Evolutionary conservation across 306 rosid genomes (phyloP).

Genomic region (Lathyrus aphaca): DNA sequence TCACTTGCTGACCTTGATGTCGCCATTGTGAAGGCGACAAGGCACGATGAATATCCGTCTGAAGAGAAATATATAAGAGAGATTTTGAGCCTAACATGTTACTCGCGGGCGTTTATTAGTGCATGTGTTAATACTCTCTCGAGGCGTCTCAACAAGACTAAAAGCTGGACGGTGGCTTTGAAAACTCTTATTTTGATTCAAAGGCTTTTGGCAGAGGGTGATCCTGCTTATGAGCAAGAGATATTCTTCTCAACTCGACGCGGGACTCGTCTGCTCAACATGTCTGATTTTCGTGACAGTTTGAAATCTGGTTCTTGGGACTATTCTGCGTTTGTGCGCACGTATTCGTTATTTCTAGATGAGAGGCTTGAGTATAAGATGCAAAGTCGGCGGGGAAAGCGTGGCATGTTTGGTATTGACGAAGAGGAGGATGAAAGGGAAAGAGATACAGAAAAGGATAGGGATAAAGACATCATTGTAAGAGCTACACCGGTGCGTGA

Average conservation of each 20-base stretch:
- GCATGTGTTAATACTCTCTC: conserved; percentile 75
- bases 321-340: conserved; percentile 78
- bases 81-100: conserved; percentile 86
- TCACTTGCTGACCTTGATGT: conserved; percentile 88
- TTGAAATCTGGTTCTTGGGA: conserved; percentile 67
- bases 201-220: conserved; percentile 75
- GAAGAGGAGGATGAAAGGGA: conserved; percentile 55
- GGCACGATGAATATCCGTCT: conserved; percentile 81
- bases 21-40: conserved; percentile 89
- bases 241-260: conserved; percentile 88
- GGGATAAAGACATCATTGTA: conserved; percentile 5
- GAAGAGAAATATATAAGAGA: conserved; percentile 82
- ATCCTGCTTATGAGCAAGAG: conserved; percentile 96
- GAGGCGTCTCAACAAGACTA: conserved; percentile 79
- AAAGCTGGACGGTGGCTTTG: conserved; percentile 78
- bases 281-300: conserved; percentile 81
- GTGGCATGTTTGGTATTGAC: conserved; percentile 53
- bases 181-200: conserved; percentile 76
- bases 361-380: conserved; percentile 86
- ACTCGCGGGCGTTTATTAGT: conserved; percentile 70
- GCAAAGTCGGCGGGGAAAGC: conserved; percentile 80
- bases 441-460: conserved; percentile 25
- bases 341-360: conserved; percentile 75
- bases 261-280: conserved; percentile 84
- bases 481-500: conserved; percentile 70